phyloP scores from a whole-genome alignment of 495 filamentous ascomycete genomes.

The Talaromyces stipitatus region DNA sequence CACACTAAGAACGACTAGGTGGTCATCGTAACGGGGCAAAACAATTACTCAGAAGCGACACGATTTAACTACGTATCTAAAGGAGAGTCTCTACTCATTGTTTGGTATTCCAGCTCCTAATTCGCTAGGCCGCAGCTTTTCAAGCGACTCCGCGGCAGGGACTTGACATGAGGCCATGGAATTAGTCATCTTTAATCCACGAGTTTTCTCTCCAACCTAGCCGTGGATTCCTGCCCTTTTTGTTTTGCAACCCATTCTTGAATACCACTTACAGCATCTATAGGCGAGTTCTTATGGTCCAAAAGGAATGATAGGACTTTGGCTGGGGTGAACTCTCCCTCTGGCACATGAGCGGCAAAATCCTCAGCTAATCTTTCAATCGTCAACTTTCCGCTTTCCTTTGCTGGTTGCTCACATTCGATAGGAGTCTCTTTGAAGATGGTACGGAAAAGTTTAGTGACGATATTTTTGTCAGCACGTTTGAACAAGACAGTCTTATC shows the following conservation, averaged over 20 bases:
- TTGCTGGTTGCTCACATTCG: background rate
- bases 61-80: too few species aligned
- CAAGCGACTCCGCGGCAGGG: too few species aligned
- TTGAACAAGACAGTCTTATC: slow-evolving; percentile 22
- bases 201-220: background rate
- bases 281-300: slow-evolving; percentile 9
- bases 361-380: slow-evolving; percentile 8
- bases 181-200: background rate
- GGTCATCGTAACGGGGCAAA: too few species aligned
- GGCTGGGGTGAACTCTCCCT: slow-evolving; percentile 13
- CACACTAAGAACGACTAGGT: background rate
- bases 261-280: slow-evolving; percentile 9
- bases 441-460: too few species aligned
- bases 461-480: slow-evolving; percentile 8
- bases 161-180: background rate
- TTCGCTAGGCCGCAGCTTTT: slow-evolving; percentile 4
- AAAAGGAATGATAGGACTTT: slow-evolving; percentile 15
- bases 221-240: too few species aligned
- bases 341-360: slow-evolving; percentile 11
- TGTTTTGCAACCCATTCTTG: background rate
- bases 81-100: slow-evolving; percentile 7
- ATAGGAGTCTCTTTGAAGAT: too few species aligned
- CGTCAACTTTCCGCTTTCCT: slow-evolving; percentile 5
- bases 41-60: too few species aligned
- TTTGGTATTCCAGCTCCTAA: too few species aligned